Base-by-base conservation (phyloP, 129 eudicot genomes). In the Erigeron canadensis region DNA sequence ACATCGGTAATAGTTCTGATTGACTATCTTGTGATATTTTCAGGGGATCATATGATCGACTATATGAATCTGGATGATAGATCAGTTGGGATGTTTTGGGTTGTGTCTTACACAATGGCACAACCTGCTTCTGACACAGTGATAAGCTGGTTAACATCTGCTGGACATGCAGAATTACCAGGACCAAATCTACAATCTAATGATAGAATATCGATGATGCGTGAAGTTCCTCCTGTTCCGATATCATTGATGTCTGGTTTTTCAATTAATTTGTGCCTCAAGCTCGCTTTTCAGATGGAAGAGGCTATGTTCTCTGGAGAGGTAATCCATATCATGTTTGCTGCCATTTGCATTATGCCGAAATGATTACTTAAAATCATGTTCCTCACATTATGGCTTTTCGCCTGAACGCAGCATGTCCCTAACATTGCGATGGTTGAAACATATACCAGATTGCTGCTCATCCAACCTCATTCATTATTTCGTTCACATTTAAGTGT, bases 11-110 rank as follows among this genome's bases (percentile, higher is more conserved):
- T 7, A 46, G 18, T 23, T 7, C 43, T 11, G 39, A 47, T 65
- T 48, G 60, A 48, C 34, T 28, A 28, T 28, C 13, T 53, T 50
- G 50, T 48, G 60, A 60, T 69, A 58, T 67, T 74, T 70, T 43
- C 73, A 93, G 98, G 93, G 82, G 98, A 94, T 39, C 85, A 86
- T 46, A 89, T 84, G 83, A 74, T 94, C 87, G 93, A 94, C 69
- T 94, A 89, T 68, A 89, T 89, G 97, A 89, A 87, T 82, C 54
- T 94, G 86, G 98, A 94, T 73, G 96, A 94, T 41, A 94, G 97
- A 70, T 87, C 96, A 48, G 69, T 86, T 75, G 98, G 98, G 63
- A 94, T 94, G 98, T 89, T 94, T 81, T 94, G 98, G 98, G 98
- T 94, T 73, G 95, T 94, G 63, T 89, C 98, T 45, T 89, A 87